A percentile compares a stretch with the other conserved stretches of the same genome.
phyloP scores from a whole-genome alignment of 208 protist species.

The Blechomonas ayalai region DNA sequence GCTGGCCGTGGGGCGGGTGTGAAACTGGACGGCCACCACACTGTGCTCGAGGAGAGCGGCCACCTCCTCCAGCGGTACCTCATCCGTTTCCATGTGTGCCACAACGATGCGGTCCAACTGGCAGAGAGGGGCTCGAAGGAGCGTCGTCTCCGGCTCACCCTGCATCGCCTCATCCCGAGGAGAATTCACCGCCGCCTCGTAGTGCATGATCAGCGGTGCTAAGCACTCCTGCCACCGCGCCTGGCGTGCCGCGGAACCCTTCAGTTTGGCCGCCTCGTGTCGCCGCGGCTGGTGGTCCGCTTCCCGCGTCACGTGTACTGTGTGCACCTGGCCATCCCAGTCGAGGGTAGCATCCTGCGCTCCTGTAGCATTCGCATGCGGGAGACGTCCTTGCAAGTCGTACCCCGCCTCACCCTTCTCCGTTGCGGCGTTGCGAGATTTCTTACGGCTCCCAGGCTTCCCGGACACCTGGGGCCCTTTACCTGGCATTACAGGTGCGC shows the following conservation, averaged over 20 bases:
- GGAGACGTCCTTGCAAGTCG: background rate
- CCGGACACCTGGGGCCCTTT: background rate
- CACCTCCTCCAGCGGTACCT: constrained; percentile 23
- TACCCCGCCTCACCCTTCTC: background rate
- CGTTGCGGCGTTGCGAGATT: too few relatives aligned
- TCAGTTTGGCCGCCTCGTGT: constrained; percentile 15
- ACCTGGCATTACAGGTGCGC: background rate
- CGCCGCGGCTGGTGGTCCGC: constrained; percentile 2
- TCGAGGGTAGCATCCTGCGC: background rate
- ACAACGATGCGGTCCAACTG: constrained; percentile 18
- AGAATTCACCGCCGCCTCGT: constrained; percentile 15
- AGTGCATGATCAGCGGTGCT: constrained; percentile 41
- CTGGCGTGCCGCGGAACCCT: constrained; percentile 36
- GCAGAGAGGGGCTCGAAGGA: constrained; percentile 16
- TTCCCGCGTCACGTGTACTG: constrained; percentile 28
- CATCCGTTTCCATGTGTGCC: constrained; percentile 11
- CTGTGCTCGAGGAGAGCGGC: constrained; percentile 57
- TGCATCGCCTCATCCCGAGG: background rate
- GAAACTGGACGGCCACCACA: constrained; percentile 64
- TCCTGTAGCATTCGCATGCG: background rate
- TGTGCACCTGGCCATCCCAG: constrained; percentile 30
- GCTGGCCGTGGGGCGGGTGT: background rate
- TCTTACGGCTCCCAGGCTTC: too few relatives aligned
- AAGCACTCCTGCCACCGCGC: constrained; percentile 58
- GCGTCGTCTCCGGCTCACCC: constrained; percentile 8